phyloP scores from a whole-genome alignment of 768 basidiomycete genomes.

The Psilocybe cubensis region DNA sequence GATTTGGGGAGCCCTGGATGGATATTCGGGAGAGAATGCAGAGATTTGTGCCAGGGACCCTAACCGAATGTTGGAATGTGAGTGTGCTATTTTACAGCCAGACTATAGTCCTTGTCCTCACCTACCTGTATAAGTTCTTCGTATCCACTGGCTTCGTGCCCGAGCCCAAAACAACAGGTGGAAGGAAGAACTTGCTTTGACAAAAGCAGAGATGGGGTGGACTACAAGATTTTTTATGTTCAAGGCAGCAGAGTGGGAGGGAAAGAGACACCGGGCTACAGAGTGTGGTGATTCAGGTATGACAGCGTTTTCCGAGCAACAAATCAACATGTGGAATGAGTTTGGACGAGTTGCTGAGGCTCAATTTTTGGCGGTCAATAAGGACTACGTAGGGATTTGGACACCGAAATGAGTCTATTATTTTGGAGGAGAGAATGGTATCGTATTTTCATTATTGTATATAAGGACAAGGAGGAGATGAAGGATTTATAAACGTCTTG shows the following conservation, averaged over 20 bases:
- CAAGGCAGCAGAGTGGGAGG: neutral
- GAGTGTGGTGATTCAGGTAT: neutral
- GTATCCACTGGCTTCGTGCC: slow-evolving; percentile 14
- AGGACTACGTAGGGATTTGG: neutral
- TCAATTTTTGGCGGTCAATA: neutral
- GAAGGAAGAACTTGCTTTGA: slow-evolving; percentile 5
- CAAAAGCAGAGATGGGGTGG: slow-evolving; percentile 13
- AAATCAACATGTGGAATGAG: slow-evolving; percentile 9
- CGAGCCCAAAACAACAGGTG: slow-evolving; percentile 7
- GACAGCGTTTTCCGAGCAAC: slow-evolving; percentile 1
- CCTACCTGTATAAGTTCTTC: slow-evolving; percentile 1
- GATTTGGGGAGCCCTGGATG: neutral
- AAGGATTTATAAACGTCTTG: too few species aligned
- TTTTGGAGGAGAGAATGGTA: too few species aligned
- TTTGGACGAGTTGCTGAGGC: neutral
- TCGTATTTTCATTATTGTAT: too few species aligned
- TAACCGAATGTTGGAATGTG: neutral
- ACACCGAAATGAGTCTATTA: too few species aligned
- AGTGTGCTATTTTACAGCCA: neutral
- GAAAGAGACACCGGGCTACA: neutral
- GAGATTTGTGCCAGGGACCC: neutral
- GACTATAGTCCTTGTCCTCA: neutral
- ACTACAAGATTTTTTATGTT: neutral
- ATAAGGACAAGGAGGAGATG: too few species aligned
- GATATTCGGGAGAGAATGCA: neutral